Conservation (phyloP, 2,329 filamentous ascomycete species). For the Rhynchosporium secalis region DNA sequence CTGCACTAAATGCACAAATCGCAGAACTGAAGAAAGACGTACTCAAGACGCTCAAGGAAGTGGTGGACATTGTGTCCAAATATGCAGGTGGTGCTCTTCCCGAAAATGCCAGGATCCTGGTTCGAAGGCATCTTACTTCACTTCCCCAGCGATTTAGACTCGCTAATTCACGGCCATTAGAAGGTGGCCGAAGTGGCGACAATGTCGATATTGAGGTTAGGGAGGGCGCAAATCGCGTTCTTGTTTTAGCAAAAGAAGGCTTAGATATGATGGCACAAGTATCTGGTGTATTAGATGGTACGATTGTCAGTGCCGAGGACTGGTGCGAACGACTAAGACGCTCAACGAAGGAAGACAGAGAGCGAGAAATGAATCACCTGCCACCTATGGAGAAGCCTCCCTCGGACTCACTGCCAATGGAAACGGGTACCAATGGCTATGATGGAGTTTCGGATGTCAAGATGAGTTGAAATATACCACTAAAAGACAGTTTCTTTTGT, state of each 20-base stretch:
- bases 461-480: conserved; percentile 23
- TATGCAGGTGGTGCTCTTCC: conserved; percentile 91
- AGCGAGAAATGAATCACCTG: conserved; percentile 19
- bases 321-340: conserved; percentile 81
- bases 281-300: conserved; percentile 82
- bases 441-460: conserved; percentile 25
- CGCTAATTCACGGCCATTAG: conserved; percentile 53
- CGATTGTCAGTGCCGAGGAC: conserved; percentile 83
- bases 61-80: conserved; percentile 81
- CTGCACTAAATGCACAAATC: conserved; percentile 49
- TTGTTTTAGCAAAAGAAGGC: conserved; percentile 85
- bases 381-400: conserved; percentile 25
- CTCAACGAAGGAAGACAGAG: conserved; percentile 37
- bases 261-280: conserved; percentile 95
- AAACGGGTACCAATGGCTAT: conserved; percentile 17
- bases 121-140: conserved; percentile 79
- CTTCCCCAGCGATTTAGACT: conserved; percentile 80
- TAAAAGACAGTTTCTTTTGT: not conserved
- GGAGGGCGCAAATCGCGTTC: conserved; percentile 70
- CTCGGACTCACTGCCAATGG: conserved; percentile 19
- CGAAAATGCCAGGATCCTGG: conserved; percentile 80
- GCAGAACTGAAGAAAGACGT: conserved; percentile 68
- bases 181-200: conserved; percentile 40
- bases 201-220: conserved; percentile 48
- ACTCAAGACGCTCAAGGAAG: conserved; percentile 75